These are phyloP conservation scores for Gilbertella persicaria DNA, from an alignment of 371 early-diverging fungal genomes.

Conservation along the genomic window DNA sequence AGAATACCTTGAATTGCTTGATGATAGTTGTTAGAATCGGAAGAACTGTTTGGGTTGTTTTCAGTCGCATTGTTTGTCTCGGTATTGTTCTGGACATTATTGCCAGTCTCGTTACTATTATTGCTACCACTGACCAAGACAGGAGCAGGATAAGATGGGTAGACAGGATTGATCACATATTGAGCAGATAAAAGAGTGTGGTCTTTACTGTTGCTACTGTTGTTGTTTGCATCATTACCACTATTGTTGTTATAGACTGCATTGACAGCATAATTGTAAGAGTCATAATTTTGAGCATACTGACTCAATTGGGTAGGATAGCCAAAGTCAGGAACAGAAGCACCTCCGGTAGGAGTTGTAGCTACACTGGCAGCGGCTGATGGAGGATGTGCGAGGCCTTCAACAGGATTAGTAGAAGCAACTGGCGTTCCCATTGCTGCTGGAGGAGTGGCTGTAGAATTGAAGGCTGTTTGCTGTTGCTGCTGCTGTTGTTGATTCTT, in stretches of 20 bases:
- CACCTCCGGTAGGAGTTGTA: background rate
- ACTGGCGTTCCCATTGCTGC: background rate
- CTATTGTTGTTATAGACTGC: constrained; percentile 5
- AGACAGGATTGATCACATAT: constrained; percentile 27
- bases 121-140: constrained; percentile 28
- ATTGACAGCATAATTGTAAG: constrained; percentile 3
- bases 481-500: background rate
- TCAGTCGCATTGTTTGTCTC: background rate
- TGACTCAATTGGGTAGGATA: constrained; percentile 22
- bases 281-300: constrained; percentile 7
- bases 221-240: background rate
- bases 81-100: constrained; percentile 4
- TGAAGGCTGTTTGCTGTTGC: too few species aligned
- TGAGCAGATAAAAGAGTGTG: background rate
- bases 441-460: background rate
- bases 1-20: constrained; percentile 3
- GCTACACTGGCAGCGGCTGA: background rate
- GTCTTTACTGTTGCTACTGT: constrained; percentile 1
- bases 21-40: background rate
- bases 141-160: constrained; percentile 28
- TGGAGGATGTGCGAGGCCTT: background rate
- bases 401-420: background rate
- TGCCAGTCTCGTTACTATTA: constrained; percentile 9
- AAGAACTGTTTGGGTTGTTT: background rate
- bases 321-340: constrained; percentile 2